Conservation (phyloP, 768 basidiomycete species). For the Tylopilus subfusipes region DNA sequence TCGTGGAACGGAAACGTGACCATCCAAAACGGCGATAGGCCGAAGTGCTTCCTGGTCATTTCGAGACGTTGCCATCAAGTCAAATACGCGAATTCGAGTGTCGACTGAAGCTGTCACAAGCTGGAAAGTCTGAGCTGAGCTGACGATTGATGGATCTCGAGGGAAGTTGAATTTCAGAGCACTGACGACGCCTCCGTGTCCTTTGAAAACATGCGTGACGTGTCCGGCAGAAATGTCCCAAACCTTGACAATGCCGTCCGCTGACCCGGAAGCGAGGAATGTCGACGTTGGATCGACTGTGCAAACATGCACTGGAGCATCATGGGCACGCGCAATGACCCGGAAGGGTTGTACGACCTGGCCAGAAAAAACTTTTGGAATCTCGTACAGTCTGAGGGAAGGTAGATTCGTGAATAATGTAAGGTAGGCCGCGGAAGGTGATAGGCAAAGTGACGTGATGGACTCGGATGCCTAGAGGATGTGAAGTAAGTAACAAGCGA, state of each 20-base stretch:
- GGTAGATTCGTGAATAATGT: conserved; percentile 79
- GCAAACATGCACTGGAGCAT: conserved; percentile 91
- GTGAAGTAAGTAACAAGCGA: not conserved
- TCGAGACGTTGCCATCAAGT: conserved; percentile 65
- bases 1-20: conserved; percentile 91
- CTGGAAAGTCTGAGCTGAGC: conserved; percentile 56
- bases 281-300: conserved; percentile 80
- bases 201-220: conserved; percentile 91
- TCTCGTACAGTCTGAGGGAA: conserved; percentile 77
- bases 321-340: conserved; percentile 80
- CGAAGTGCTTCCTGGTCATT: conserved; percentile 54
- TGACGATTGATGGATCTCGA: conserved; percentile 49
- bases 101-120: conserved; percentile 92
- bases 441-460: conserved; percentile 80
- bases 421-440: conserved; percentile 71
- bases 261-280: conserved; percentile 92
- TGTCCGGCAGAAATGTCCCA: conserved; percentile 89
- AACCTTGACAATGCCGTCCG: conserved; percentile 95
- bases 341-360: conserved; percentile 66
- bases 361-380: conserved; percentile 50
- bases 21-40: conserved; percentile 82
- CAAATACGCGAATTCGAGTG: conserved; percentile 88
- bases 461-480: conserved; percentile 73
- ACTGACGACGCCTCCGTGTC: conserved; percentile 96
- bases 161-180: conserved; percentile 85